Conservation (phyloP, 345 rosid genomes). For the Linum trigynum region DNA sequence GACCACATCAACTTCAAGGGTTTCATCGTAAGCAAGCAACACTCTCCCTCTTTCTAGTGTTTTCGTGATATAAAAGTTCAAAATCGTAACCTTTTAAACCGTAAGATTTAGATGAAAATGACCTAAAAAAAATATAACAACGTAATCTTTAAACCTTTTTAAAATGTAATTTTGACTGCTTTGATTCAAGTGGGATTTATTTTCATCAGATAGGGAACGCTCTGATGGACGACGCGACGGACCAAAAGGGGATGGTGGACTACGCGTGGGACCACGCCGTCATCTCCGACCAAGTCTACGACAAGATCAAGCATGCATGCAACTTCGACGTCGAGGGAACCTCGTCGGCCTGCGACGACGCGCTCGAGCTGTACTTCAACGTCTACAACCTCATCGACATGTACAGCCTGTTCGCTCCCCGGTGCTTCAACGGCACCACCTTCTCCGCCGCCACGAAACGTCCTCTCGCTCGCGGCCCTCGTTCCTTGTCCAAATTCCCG, state of each 20-base stretch:
- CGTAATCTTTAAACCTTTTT: too few relatives aligned
- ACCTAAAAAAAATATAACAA: not conserved
- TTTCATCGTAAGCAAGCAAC: constrained; percentile 35
- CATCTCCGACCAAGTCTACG: constrained; percentile 54
- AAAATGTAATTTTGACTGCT: too few relatives aligned
- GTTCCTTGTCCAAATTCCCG: constrained; percentile 25
- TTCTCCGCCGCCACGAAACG: constrained; percentile 21
- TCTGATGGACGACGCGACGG: constrained; percentile 62
- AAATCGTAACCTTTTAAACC: too few relatives aligned
- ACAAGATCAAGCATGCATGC: constrained; percentile 34
- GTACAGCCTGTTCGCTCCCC: constrained; percentile 64
- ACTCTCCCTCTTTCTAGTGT: too few relatives aligned
- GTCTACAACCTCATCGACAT: constrained; percentile 54
- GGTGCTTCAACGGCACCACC: constrained; percentile 22
- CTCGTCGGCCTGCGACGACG: constrained; percentile 25
- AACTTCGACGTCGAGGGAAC: constrained; percentile 30
- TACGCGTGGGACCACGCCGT: constrained; percentile 85
- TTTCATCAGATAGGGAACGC: constrained; percentile 62
- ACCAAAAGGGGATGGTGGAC: constrained; percentile 68
- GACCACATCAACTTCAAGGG: constrained; percentile 62
- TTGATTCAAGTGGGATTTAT: too few relatives aligned
- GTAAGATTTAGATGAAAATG: not conserved
- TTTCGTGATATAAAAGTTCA: too few relatives aligned
- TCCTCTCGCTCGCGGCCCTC: constrained; percentile 31
- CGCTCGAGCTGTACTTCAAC: constrained; percentile 35